Evolutionary conservation across 805 yeast genomes (phyloP), one percentile per base, ranked within the genome.

Genomic region (Starmerella gropengiesseri): DNA sequence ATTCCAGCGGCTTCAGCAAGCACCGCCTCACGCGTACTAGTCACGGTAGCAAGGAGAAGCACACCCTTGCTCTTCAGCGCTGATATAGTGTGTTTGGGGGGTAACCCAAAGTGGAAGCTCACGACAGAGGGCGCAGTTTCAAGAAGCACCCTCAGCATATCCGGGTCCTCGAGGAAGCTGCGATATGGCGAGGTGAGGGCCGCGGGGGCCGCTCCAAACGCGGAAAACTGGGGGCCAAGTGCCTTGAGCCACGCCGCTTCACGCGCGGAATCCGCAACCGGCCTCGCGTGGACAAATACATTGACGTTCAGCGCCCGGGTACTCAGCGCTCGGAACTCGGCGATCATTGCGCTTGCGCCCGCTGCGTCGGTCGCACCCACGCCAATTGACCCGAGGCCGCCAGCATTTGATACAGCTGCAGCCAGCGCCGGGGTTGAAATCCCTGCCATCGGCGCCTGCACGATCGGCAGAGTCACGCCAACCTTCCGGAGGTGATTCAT

Each of bases 341-440:
- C 23, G n/a, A 31, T 31, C 23, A 13, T 8, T 18, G 7, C 7
- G 18, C 34, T 9, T 14, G 34, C 34, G 7, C 14, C 14, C 13
- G 9, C 13, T 9, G 23, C 34, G 13, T 5, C 4, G 12, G 16
- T 20, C 8, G 34, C 34, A 5, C 34, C 34, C 2, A 44, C n/a
- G 16, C 34, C 47, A 18, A 44, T 32, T 3, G 47, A 35, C 2
- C 47, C 47, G 17, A 44, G 13, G 11, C 41, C 47, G n/a, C 47
- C 47, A 17, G 47, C 47, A 19, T 44, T 36, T n/a, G 44, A 26
- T 3, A 44, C 44, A 1, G 43, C 43, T 12, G 47, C 47, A n/a
- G 44, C 47, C 20, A 44, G 27, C 19, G 30, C 34, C 2, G 43
- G 38, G 14, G 47, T 40, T 3, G 42, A 14, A 2, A 32, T 37